Conservation (phyloP, 2,329 filamentous ascomycete genomes). For the Epichloe typhina region DNA sequence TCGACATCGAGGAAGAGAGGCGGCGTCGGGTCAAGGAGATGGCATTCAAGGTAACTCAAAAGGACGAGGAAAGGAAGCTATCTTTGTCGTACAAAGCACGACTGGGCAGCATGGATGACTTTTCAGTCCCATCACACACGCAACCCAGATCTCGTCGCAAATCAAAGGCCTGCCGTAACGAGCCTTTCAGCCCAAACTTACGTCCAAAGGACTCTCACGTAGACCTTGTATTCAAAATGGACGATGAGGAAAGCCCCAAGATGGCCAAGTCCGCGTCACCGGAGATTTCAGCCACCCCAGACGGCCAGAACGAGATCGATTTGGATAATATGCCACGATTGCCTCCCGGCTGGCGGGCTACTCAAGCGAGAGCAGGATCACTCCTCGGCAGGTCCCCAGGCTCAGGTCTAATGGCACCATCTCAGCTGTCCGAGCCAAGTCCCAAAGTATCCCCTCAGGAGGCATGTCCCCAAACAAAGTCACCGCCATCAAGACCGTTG, state of each 20-base stretch:
- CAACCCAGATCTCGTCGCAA: slow-evolving; percentile 33
- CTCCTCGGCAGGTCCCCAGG: background rate
- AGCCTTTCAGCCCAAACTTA: slow-evolving; percentile 51
- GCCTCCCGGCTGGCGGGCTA: slow-evolving; percentile 16
- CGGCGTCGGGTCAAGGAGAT: slow-evolving; percentile 65
- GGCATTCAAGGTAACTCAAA: slow-evolving; percentile 47
- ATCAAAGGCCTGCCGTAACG: slow-evolving; percentile 34
- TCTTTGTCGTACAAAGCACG: slow-evolving; percentile 48
- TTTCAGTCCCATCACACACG: slow-evolving; percentile 24
- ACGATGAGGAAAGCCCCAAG: slow-evolving; percentile 49
- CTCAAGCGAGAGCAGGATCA: slow-evolving; percentile 2
- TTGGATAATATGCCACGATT: slow-evolving; percentile 17
- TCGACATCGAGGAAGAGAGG: slow-evolving; percentile 55
- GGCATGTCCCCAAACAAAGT: background rate
- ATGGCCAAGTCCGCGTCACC: slow-evolving; percentile 17
- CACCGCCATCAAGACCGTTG: slow-evolving; percentile 5
- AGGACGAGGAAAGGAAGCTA: slow-evolving; percentile 49
- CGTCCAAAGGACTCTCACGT: slow-evolving; percentile 53
- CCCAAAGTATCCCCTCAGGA: background rate
- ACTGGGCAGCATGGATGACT: slow-evolving; percentile 54
- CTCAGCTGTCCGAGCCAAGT: background rate
- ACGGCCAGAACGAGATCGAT: slow-evolving; percentile 13
- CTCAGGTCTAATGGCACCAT: background rate
- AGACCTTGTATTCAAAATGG: slow-evolving; percentile 91
- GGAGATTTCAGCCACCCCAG: slow-evolving; percentile 7